Percentiles rank a stretch among this genome's conserved stretches.
phyloP scores from a whole-genome alignment of 179 eudicot species.

The Carnegiea gigantea region DNA sequence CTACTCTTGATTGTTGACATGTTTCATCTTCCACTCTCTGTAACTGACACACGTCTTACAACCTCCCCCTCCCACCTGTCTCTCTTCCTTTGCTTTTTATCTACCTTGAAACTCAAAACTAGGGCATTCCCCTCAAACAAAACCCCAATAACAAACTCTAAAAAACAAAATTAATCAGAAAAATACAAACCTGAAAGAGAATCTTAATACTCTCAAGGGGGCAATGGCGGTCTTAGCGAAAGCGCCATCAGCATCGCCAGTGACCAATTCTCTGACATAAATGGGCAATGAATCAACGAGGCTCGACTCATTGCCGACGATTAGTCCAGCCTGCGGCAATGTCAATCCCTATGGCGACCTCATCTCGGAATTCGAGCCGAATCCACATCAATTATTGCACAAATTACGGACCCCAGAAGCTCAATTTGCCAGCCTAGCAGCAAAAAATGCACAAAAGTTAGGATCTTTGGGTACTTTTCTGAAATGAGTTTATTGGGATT shows the following conservation, averaged over 20 bases:
- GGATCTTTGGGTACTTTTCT: slow-evolving; percentile 4
- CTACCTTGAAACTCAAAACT: background rate
- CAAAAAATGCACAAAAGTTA: background rate
- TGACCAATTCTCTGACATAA: slow-evolving; percentile 84
- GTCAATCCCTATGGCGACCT: slow-evolving; percentile 69
- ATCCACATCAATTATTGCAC: slow-evolving; percentile 1
- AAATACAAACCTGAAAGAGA: slow-evolving; percentile 54
- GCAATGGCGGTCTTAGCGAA: slow-evolving; percentile 84
- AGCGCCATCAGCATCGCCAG: slow-evolving; percentile 98
- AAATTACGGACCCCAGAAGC: slow-evolving; percentile 6
- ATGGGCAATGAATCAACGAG: slow-evolving; percentile 66
- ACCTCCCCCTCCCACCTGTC: too few species aligned
- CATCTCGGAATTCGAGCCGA: slow-evolving; percentile 41
- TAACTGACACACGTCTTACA: too few species aligned
- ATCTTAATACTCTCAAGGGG: slow-evolving; percentile 93
- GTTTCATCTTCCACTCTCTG: too few species aligned
- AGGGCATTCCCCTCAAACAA: background rate
- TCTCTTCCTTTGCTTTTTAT: too few species aligned
- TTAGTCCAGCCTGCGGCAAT: slow-evolving; percentile 55
- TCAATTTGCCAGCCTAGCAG: background rate
- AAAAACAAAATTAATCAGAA: background rate
- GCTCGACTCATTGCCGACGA: slow-evolving; percentile 48
- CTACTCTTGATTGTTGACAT: too few species aligned
- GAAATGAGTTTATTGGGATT: background rate
- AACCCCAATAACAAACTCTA: background rate